Base-by-base conservation (phyloP, 768 basidiomycete species). In the Calocybe gangraenosa region DNA sequence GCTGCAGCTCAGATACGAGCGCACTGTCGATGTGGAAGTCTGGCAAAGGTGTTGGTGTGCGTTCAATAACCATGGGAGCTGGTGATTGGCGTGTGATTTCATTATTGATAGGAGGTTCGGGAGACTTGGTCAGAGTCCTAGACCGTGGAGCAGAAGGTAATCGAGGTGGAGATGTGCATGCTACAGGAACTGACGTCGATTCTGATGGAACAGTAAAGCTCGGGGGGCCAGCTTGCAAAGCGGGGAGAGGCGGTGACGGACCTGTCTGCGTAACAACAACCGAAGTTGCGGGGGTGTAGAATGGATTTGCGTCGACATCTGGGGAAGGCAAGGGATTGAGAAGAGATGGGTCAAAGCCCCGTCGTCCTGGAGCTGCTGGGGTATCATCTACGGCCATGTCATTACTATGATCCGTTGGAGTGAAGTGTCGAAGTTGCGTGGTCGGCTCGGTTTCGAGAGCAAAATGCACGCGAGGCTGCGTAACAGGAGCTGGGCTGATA, bases 21-120 rank as follows among this genome's bases (percentile, higher is more conserved):
- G 49, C 58, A 18, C 76, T 67, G 38, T 87, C 72, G 11, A 95
- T 57, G 33, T 78, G 62, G 64, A 99, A 96, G 32, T 86, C 81
- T 1, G 92, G 92, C 2, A 83, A 70, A 1, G 87, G 87, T 0
- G 85, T 81, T 0, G 84, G 85, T 10, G 75, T 66, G 38, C 79
- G 74, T 45, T 81, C 81, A 36, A 82, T 63, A 25, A 79, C 70
- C 70, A 83, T 66, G 31, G 70, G 62, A 51, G 60, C 42, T 41
- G 66, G 57, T 44, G 61, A 54, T 10, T 40, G 22, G 31, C 33
- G 48, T 33, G 19, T 33, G 2, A 11, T 8, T 2, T 44, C 34
- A 18, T 35, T 35, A n/a, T 5, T 5, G 7, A 14, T 43, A 20
- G 47, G 47, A 37, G 49, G 46, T 34, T 57, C 56, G 37, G 52